Percentiles rank a stretch among this genome's conserved stretches.
These are phyloP conservation scores for Sporothrix protearum DNA, from an alignment of 2,329 filamentous ascomycete species.

Conservation along the genomic window DNA sequence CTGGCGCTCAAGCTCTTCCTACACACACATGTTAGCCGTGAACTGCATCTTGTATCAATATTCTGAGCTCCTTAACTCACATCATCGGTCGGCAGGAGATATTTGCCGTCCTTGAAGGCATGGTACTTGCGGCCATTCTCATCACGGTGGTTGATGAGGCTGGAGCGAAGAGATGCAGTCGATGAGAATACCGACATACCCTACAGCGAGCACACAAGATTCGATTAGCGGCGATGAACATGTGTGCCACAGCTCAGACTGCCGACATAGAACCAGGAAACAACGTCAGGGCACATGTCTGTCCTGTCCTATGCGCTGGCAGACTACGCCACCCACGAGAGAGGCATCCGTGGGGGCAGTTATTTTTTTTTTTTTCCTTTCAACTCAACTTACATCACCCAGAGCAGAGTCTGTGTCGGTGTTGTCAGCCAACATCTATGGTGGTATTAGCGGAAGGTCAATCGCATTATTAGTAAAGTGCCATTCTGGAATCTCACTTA, in stretches of 20 bases:
- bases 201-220: slow-evolving; percentile 21
- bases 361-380: neutral
- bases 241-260: neutral
- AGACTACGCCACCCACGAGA: neutral
- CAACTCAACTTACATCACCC: slow-evolving; percentile 31
- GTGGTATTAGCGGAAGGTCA: neutral
- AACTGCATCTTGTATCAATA: too few relatives aligned
- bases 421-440: neutral
- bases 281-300: neutral
- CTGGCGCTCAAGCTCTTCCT: slow-evolving; percentile 39
- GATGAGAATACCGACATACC: slow-evolving; percentile 35
- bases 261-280: neutral
- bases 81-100: slow-evolving; percentile 40
- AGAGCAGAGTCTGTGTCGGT: slow-evolving; percentile 33
- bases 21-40: neutral
- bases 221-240: neutral
- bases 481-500: neutral
- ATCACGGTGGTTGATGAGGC: slow-evolving; percentile 32
- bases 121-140: slow-evolving; percentile 42
- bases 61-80: slow-evolving; percentile 22
- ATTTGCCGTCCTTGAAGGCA: slow-evolving; percentile 40
- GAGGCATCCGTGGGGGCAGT: neutral
- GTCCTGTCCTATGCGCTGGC: neutral
- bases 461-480: neutral
- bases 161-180: slow-evolving; percentile 36